Evolutionary conservation across 257 asterid species (phyloP), one percentile per base, ranked within the genome.

Genomic region (Solanum boliviense): DNA sequence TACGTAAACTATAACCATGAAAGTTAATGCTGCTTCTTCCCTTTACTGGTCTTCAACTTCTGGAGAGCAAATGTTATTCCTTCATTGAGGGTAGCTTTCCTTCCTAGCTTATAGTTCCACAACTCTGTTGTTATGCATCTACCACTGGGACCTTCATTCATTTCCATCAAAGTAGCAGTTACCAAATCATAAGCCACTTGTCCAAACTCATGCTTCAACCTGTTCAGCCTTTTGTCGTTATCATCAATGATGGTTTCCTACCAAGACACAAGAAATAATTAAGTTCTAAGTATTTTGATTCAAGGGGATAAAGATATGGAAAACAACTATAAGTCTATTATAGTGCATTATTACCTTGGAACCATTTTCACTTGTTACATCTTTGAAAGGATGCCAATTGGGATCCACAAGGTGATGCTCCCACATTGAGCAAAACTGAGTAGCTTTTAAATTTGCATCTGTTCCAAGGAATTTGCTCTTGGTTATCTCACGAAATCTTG

Each of bases 11-110:
- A 41, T 41, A 81, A 29, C 18, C 25, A 41, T 44, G 16, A 27
- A 44, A 44, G 85, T 5, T 81, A 81, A 46, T 13, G 13, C 83
- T 8, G 9, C 84, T 8, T 89, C 73, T 62, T 90, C 23, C 56
- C 39, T 32, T 48, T 91, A 25, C 23, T 74, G 27, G 1, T 16
- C 86, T 25, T 86, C 89, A 76, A 83, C 75, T 10, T 83, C 74
- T 39, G 72, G 3, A 89, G 1, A 67, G 85, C 11, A n/a, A 35
- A 39, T 12, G 84, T 27, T 67, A 56, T 86, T 2, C 90, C 92
- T 78, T 91, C 91, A 31, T 41, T 83, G 39, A 91, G 71, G 7
- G 83, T 65, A 6, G 92, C 91, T 86, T 29, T 89, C 71, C 85
- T 86, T 8, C 71, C 46, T 25, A 74, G 46, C 13, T 83, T 32